A percentile compares a stretch with the other conserved stretches of the same genome.
phyloP scores from a whole-genome alignment of 345 rosid genomes.

The Laguncularia racemosa region DNA sequence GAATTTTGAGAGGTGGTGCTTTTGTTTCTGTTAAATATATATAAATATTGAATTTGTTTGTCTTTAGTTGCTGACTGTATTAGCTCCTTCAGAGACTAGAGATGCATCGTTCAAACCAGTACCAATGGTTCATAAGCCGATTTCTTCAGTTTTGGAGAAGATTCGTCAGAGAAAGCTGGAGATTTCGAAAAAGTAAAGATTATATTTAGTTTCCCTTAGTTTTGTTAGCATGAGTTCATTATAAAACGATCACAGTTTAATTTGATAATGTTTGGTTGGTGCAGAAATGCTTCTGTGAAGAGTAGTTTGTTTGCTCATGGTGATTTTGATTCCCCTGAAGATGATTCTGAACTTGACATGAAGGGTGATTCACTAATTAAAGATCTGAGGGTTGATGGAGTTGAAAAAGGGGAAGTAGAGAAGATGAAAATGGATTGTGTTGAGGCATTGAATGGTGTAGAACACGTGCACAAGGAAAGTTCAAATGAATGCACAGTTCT shows the following conservation, averaged over 20 bases:
- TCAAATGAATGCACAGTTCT: too few species aligned
- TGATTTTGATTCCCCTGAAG: too few species aligned
- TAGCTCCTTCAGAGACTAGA: constrained; percentile 44
- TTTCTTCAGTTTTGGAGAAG: constrained; percentile 79
- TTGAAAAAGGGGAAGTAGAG: too few species aligned
- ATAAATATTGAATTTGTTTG: background rate
- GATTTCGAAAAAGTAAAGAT: constrained; percentile 50
- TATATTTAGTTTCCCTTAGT: constrained; percentile 11
- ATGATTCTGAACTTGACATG: too few species aligned
- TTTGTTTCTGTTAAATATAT: background rate
- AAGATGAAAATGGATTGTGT: too few species aligned
- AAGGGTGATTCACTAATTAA: too few species aligned
- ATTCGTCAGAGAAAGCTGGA: constrained; percentile 74
- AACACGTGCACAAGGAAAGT: too few species aligned
- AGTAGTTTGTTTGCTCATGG: too few species aligned
- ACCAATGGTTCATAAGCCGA: constrained; percentile 60
- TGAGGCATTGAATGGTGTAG: too few species aligned
- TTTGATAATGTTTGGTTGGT: too few species aligned
- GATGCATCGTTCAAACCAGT: constrained; percentile 69
- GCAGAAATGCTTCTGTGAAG: too few species aligned
- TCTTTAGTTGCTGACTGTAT: background rate
- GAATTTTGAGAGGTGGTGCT: constrained; percentile 67
- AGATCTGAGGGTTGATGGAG: too few species aligned
- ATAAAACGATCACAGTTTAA: background rate
- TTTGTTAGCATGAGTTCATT: constrained; percentile 2